Evolutionary conservation across 2,329 filamentous ascomycete genomes (phyloP), one percentile per base, ranked within the genome.

Genomic region (Fusarium napiforme): DNA sequence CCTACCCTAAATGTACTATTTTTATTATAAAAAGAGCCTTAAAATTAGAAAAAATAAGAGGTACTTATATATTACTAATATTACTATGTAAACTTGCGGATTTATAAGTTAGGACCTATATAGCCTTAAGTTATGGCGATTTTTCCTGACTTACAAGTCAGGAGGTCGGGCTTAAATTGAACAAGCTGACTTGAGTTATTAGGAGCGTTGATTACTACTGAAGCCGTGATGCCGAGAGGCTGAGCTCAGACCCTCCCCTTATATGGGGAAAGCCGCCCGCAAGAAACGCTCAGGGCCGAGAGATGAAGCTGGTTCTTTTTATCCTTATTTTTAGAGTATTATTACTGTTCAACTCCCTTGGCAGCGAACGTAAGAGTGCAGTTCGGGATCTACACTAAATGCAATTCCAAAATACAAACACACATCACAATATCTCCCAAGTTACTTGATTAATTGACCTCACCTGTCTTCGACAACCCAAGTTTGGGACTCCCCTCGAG

Each of bases 181-280:
- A 7, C 7, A 7, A 8, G 7, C 7, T 8, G 8, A 30, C 28
- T 30, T 30, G 28, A 30, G 7, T 30, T 30, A 8, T 30, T 30
- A 9, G 26, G 26, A 26, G 26, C 26, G 26, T 26, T 26, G 26
- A 23, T 23, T 23, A 77, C 72, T 71, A 67, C 68, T 64, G 64
- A 78, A 77, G 76, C 76, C 76, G 76, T 72, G 76, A 78, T 78
- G 75, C 76, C 76, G 76, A 77, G 74, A 75, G 76, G 76, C 75
- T 78, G 76, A 75, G 73, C 74, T 64, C 28, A 65, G 73, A 49
- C 76, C 69, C 69, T 72, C 42, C 62, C 68, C 2, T 49, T 72
- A 34, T 72, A 34, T 68, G n/a, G 64, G 73, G n/a, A 61, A 74
- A 72, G 67, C 67, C 40, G 39, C 37, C 45, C 60, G 61, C 67